These are phyloP conservation scores for Lachnellula cervina DNA, from an alignment of 2,329 filamentous ascomycete genomes.

Conservation along the genomic window DNA sequence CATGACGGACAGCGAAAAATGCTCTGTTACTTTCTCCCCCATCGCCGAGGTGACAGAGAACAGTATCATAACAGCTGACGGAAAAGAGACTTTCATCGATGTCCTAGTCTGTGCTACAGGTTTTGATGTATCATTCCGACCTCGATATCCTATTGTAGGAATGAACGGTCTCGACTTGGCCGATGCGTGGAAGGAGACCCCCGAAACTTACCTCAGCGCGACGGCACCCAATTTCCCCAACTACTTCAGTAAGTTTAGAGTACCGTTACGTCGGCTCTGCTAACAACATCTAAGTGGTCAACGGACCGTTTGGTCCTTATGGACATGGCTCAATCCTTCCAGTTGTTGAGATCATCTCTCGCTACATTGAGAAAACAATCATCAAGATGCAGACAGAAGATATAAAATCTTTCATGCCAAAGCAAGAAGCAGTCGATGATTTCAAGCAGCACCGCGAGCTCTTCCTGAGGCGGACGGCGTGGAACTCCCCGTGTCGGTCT, in stretches of 20 bases:
- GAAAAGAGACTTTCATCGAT: not conserved
- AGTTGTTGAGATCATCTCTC: not conserved
- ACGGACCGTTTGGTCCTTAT: not conserved
- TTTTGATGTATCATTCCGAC: not conserved
- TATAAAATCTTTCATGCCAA: slow-evolving; percentile 42
- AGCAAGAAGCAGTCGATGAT: slow-evolving; percentile 29
- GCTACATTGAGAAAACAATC: slow-evolving; percentile 2
- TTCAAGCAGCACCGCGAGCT: slow-evolving; percentile 42
- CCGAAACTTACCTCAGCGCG: slow-evolving; percentile 10
- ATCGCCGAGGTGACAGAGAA: not conserved
- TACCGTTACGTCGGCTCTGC: too few relatives aligned
- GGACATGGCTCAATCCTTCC: not conserved
- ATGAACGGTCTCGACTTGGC: not conserved
- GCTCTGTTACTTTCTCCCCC: too few relatives aligned
- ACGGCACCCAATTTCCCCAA: slow-evolving; percentile 7
- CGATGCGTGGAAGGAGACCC: not conserved
- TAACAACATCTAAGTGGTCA: not conserved
- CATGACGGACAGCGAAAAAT: too few relatives aligned
- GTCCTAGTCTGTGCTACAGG: slow-evolving; percentile 23
- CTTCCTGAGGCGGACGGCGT: not conserved
- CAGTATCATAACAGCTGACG: not conserved
- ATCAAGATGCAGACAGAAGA: slow-evolving; percentile 38
- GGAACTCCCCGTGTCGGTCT: not conserved
- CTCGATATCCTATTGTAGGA: not conserved
- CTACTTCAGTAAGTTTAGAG: not conserved